These are phyloP conservation scores for Firmiana major DNA, from an alignment of 345 rosid species.

Conservation along the genomic window DNA sequence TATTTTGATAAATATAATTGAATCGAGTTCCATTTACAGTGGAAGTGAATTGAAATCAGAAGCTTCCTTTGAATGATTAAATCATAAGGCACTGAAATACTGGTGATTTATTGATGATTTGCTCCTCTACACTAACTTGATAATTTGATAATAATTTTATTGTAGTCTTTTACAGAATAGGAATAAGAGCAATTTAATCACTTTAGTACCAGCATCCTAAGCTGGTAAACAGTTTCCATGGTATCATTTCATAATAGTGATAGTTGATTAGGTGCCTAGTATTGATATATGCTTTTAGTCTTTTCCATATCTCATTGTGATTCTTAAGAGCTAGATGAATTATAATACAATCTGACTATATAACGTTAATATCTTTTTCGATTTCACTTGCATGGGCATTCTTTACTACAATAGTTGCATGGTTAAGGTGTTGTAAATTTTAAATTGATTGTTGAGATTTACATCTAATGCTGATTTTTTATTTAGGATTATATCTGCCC, in stretches of 20 bases:
- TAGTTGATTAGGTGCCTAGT: background rate
- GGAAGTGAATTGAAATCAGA: background rate
- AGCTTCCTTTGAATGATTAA: slow-evolving; percentile 5
- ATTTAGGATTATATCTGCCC: slow-evolving; percentile 1
- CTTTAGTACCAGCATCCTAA: background rate
- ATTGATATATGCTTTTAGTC: background rate
- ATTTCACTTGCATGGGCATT: background rate
- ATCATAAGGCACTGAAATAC: background rate
- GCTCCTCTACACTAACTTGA: background rate
- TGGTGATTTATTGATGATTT: background rate
- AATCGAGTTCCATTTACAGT: background rate
- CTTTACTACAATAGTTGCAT: background rate
- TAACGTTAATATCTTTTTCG: background rate
- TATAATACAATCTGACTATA: background rate
- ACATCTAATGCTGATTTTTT: background rate
- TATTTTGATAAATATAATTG: background rate
- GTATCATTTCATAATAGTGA: background rate
- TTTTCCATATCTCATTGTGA: slow-evolving; percentile 1
- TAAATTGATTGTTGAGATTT: background rate
- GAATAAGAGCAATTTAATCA: background rate
- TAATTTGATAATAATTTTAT: background rate
- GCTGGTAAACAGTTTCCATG: background rate
- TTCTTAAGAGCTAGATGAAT: background rate
- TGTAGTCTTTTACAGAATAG: background rate
- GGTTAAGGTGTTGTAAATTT: background rate